These are phyloP conservation scores for Hsuehochloa calcarea DNA, from an alignment of 176 grass and related monocot genomes.

Conservation along the genomic window DNA sequence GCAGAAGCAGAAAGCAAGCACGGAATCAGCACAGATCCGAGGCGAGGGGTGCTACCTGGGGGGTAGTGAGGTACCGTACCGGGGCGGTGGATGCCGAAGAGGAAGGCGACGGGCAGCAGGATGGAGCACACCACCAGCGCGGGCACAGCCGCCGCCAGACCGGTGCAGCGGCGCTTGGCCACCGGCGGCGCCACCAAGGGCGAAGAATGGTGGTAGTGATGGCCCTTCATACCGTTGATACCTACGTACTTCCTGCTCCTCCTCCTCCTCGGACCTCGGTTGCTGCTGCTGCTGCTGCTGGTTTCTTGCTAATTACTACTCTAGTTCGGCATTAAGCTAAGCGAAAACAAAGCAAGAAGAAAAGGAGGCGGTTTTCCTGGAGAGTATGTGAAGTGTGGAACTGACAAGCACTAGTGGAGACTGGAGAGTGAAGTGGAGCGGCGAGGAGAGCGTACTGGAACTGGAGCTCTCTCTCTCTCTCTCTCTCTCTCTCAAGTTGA, in stretches of 20 bases:
- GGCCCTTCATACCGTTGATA: conserved; percentile 46
- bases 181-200: conserved; percentile 2
- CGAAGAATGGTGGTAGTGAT: conserved; percentile 21
- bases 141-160: conserved; percentile 54
- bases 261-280: too few relatives aligned
- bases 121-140: conserved; percentile 68
- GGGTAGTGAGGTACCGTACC: not conserved
- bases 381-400: not conserved
- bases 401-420: not conserved
- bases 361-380: too few relatives aligned
- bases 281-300: too few relatives aligned
- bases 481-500: not conserved
- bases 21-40: not conserved
- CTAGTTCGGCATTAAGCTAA: not conserved
- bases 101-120: conserved; percentile 66
- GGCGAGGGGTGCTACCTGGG: not conserved
- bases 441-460: not conserved
- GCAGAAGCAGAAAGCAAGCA: not conserved
- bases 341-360: too few relatives aligned
- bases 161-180: conserved; percentile 63
- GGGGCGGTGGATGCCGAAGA: conserved; percentile 66
- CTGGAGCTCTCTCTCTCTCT: not conserved
- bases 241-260: too few relatives aligned
- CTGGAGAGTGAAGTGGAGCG: not conserved
- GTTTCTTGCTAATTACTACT: not conserved